These are phyloP conservation scores for Tylopilus subfusipes DNA, from an alignment of 768 basidiomycete genomes.

Conservation along the genomic window DNA sequence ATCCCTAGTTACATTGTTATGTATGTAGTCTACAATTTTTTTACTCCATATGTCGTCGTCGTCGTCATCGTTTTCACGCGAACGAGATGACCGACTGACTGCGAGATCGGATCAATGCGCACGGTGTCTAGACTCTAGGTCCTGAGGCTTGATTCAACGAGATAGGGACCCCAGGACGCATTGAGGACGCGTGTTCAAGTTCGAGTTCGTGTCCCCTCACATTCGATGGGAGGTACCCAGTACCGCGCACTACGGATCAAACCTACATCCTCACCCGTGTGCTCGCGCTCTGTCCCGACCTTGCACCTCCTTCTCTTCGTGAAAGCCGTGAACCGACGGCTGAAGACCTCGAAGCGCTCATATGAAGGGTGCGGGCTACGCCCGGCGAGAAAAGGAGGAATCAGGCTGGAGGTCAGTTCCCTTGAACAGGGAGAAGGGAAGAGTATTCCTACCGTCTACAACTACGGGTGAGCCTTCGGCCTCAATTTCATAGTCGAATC, in stretches of 20 bases:
- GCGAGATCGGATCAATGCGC: too few relatives aligned
- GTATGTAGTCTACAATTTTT: too few relatives aligned
- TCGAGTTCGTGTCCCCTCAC: background rate
- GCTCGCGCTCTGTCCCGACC: constrained; percentile 52
- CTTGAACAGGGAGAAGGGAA: constrained; percentile 27
- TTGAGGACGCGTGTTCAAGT: too few relatives aligned
- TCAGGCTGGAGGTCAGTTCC: constrained; percentile 53
- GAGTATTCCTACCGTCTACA: constrained; percentile 51
- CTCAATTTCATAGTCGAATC: background rate
- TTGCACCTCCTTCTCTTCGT: constrained; percentile 53
- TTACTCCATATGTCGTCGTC: too few relatives aligned
- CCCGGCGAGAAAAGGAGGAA: constrained; percentile 64
- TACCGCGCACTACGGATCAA: constrained; percentile 60
- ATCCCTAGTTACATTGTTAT: too few relatives aligned
- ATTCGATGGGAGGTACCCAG: constrained; percentile 49
- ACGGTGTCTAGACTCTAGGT: too few relatives aligned
- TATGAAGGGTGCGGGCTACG: constrained; percentile 63
- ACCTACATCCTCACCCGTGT: constrained; percentile 52
- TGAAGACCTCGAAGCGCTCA: constrained; percentile 46
- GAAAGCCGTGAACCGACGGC: constrained; percentile 43
- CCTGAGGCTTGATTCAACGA: too few relatives aligned
- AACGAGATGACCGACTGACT: too few relatives aligned
- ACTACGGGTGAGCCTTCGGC: constrained; percentile 53
- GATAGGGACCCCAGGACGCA: too few relatives aligned
- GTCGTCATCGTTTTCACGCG: too few relatives aligned